Evolutionary conservation across 345 rosid species (phyloP).

Genomic region (Sisymbrium altissimum): DNA sequence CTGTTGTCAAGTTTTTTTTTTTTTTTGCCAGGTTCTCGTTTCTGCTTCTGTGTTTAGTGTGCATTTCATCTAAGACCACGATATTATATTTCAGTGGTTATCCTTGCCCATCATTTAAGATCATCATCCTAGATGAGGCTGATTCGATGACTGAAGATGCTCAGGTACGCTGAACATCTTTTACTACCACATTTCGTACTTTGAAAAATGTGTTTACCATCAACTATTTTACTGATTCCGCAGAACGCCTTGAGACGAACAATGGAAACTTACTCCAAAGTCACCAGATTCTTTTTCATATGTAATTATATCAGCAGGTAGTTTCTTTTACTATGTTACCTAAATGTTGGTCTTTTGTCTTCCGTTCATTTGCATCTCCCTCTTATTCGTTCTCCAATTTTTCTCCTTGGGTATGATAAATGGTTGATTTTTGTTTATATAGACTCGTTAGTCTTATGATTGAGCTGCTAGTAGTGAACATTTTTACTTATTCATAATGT

Average conservation of each 20-base stretch:
- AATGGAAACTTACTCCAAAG: slow-evolving; percentile 95
- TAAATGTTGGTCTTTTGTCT: neutral
- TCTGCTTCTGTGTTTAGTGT: neutral
- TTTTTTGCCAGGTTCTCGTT: neutral
- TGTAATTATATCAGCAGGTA: slow-evolving; percentile 98
- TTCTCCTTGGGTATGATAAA: neutral
- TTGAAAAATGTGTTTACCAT: neutral
- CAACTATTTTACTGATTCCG: neutral
- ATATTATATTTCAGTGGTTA: slow-evolving; percentile 51
- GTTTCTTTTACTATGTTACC: neutral
- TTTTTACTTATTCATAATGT: neutral
- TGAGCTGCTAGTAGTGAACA: neutral
- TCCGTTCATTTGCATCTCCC: neutral
- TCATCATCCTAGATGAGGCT: slow-evolving; percentile 90
- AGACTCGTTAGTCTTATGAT: neutral
- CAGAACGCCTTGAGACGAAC: slow-evolving; percentile 96
- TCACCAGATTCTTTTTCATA: slow-evolving; percentile 90
- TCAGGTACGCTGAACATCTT: slow-evolving; percentile 53
- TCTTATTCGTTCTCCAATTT: neutral
- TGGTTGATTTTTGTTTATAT: neutral
- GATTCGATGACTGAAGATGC: slow-evolving; percentile 99
- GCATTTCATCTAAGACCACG: neutral
- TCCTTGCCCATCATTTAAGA: slow-evolving; percentile 91
- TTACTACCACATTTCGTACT: neutral
- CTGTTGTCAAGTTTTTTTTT: neutral